Evolutionary conservation across 164 flowering plant genomes (phyloP), one percentile per base, ranked within the genome.

Genomic region (Kalanchoe fedtschenkoi): DNA sequence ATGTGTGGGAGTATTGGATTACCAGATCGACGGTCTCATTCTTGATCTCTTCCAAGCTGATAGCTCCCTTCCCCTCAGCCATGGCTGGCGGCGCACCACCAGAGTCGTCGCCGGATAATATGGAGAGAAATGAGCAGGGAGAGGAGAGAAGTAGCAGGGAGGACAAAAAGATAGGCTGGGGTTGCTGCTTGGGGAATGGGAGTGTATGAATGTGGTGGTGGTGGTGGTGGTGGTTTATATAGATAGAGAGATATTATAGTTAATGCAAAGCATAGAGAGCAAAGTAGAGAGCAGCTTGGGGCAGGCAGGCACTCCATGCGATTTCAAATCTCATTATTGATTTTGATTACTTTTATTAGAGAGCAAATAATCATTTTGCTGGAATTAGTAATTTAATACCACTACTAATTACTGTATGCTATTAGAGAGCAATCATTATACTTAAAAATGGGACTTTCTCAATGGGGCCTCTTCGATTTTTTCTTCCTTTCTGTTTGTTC

Each of bases 11-110:
- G 56, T n/a, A 51, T 26, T 51, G n/a, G n/a, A 26, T 51, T 51
- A 51, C 56, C 56, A 51, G 32, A 51, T 51, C 56, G 56, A 51
- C 56, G 4, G 56, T 51, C 56, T 51, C 56, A 26, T 51, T 51
- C 56, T 51, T 51, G 56, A 51, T 51, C 14, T 51, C 56, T 28
- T 51, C 56, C 56, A 51, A 51, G 56, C 56, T 51, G 17, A 51
- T 51, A 51, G 56, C 56, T 24, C 32, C 33, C 13, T 37, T 37
- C 39, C 39, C 39, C 39, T 37, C 39, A 9, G 39, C 39, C 56
- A 51, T 51, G 16, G 56, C 22, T 47, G 54, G 51, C 51, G n/a
- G 51, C 51, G n/a, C 51, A 43, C 56, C 32, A 5, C 24, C 56
- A 28, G 56, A 51, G 56, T 24, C 56, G n/a, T 44, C 8, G 30